phyloP scores from a whole-genome alignment of 306 rosid species.

The Cicer judaicum region DNA sequence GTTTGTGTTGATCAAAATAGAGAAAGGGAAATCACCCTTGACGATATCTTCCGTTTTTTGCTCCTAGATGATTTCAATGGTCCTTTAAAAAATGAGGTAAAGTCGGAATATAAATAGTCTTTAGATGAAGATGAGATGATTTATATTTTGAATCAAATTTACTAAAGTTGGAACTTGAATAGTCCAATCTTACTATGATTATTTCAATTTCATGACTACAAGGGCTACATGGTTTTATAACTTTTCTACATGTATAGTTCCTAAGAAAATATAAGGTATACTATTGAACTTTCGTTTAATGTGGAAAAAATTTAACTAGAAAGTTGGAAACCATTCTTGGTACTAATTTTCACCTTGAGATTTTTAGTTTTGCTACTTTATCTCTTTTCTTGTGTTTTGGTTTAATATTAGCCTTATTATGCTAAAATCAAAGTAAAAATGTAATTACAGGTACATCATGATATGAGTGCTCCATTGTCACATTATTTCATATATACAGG shows the following conservation, averaged over 20 bases:
- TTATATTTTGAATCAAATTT: not conserved
- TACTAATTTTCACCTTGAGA: not conserved
- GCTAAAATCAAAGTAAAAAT: constrained; percentile 27
- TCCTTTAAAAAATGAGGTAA: constrained; percentile 69
- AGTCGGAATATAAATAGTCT: not conserved
- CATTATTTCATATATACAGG: constrained; percentile 96
- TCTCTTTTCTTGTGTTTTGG: not conserved
- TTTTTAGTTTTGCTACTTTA: not conserved
- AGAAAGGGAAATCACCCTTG: constrained; percentile 48
- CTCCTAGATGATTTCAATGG: constrained; percentile 60
- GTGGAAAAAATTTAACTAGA: too few species aligned
- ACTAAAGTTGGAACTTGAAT: not conserved
- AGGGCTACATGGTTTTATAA: too few species aligned
- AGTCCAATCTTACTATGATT: not conserved
- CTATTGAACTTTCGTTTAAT: too few species aligned
- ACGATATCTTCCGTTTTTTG: constrained; percentile 65
- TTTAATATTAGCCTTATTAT: constrained; percentile 12
- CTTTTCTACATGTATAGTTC: too few species aligned
- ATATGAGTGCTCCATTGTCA: constrained; percentile 86
- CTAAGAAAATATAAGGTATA: too few species aligned
- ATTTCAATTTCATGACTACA: not conserved
- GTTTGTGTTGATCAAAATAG: constrained; percentile 1
- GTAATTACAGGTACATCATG: constrained; percentile 80
- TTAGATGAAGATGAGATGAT: not conserved
- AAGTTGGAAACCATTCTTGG: too few species aligned